A percentile compares a stretch with the other conserved stretches of the same genome.
Evolutionary conservation across 73 alveolate species (phyloP).

Genomic region (Tetrahymena thermophila): DNA sequence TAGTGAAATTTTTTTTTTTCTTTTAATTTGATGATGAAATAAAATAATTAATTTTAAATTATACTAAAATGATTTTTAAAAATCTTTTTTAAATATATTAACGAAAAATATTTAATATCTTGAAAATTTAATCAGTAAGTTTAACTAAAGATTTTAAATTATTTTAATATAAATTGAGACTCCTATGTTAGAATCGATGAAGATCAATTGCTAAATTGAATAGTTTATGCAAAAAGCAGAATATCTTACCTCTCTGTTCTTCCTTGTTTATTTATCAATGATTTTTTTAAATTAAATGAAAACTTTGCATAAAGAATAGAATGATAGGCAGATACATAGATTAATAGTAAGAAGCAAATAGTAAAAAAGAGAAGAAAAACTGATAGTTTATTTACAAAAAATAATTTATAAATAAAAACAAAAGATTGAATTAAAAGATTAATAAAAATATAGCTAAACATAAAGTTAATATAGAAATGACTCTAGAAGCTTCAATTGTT

Average conservation of each 20-base stretch:
- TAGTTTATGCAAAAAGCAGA: background rate
- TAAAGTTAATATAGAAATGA: constrained; percentile 1
- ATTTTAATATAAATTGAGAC: background rate
- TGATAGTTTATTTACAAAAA: background rate
- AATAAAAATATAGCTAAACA: background rate
- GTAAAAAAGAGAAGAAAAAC: background rate
- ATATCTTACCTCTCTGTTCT: constrained; percentile 1
- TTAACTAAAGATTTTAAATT: background rate
- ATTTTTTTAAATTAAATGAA: background rate
- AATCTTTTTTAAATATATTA: no score
- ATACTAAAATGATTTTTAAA: no score
- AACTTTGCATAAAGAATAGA: background rate
- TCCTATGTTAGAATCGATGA: background rate
- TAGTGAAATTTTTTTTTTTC: no score
- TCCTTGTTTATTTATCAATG: background rate
- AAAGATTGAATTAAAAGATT: background rate
- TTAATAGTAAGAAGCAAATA: background rate
- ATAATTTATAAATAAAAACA: background rate
- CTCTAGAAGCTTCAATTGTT: constrained; percentile 53
- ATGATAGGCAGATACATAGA: background rate
- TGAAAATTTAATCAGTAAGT: background rate
- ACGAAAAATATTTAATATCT: background rate
- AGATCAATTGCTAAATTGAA: background rate
- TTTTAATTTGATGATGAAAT: no score
- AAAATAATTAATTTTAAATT: no score